Base-by-base conservation (phyloP, 176 grass and related monocot species). In the Aegilops speltoides region DNA sequence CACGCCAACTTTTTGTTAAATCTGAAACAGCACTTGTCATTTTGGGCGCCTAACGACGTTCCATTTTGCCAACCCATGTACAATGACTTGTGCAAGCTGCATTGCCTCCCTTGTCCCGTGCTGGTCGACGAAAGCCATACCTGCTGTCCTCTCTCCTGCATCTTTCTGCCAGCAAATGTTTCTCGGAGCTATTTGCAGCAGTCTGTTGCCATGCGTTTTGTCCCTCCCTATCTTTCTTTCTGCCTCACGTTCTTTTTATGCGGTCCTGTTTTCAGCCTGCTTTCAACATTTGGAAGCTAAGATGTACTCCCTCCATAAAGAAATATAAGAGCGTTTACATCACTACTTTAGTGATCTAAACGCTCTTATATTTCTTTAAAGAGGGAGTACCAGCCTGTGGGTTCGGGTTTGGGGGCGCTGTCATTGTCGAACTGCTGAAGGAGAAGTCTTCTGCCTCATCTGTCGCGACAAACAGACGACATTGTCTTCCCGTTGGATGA, bases 361-460 rank as follows among this genome's bases (percentile, higher is more conserved):
- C 5, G 33, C 33, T 34, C 33, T 34, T 34, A 34, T 34, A 34
- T 34, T 34, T 34, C 33, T 34, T 34, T 34, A 34, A 34, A 34
- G 33, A 34, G 33, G 33, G 33, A 34, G 82, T 95, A 68, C 91
- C 88, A 20, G 93, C 96, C 37, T 95, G 96, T 68, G 93, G 89
- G 8, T 98, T 95, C 79, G 93, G 93, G 76, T 98, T 95, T 87
- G 93, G 93, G 41, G 93, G 92, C 79, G 91, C 93, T 76, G 91
- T 98, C 68, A 95, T 95, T 78, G 72, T 95, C 33, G 93, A 98
- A 92, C 87, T 98, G 40, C 86, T 98, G 60, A 95, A 92, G 80
- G 93, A 98, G 69, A 98, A 95, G 73, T 19, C 78, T 95, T 54
- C 73, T 93, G 73, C 93, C 93, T 84, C 88, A 89, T 83, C 71